Evolutionary conservation across 345 rosid genomes (phyloP), one percentile per base, ranked within the genome.

Genomic region (Angophora floribunda): DNA sequence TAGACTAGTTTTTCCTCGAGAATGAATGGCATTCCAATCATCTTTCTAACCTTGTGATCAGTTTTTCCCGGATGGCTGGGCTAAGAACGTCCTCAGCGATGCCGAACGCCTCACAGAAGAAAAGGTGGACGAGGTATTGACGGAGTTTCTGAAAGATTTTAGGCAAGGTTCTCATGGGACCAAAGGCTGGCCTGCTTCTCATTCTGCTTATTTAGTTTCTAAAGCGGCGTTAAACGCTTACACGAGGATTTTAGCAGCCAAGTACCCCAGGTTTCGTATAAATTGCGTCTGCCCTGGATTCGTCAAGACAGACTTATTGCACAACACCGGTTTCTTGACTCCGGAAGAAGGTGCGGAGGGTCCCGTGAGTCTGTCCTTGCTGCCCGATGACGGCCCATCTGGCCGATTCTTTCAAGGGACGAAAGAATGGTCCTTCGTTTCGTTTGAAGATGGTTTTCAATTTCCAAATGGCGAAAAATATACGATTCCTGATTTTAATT

Each of bases 81-180:
- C 91, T 6, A 91, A 80, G 88, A 89, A 63, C 75, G 90, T 91
- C 55, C 82, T 94, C 7, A 89, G 90, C 50, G 90, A 94, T 86
- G 92, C 47, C 17, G 92, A 93, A 86, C 89, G 89, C 36, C 91
- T 93, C 67, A 90, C 93, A 15, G 89, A 90, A 88, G 94, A 92
- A 90, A 93, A 85, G 90, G 86, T 94, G 36, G 93, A 95, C 28
- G 88, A 89, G 89, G 90, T 93, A 28, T 93, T 94, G 55, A 90
- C 36, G 13, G 91, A 87, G 87, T 93, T 88, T 85, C 92, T 93
- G 2, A 91, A 91, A 44, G 93, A 94, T 89, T 90, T 78, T 86
- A 92, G 89, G 90, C 89, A 92, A 86, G 94, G 92, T 9, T 82
- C 88, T 16, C 87, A 90, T 57, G 90, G 89, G 85, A 86, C 85